Evolutionary conservation across 2,329 filamentous ascomycete genomes (phyloP), one percentile per base, ranked within the genome.

Genomic region (Apiospora phragmitis): DNA sequence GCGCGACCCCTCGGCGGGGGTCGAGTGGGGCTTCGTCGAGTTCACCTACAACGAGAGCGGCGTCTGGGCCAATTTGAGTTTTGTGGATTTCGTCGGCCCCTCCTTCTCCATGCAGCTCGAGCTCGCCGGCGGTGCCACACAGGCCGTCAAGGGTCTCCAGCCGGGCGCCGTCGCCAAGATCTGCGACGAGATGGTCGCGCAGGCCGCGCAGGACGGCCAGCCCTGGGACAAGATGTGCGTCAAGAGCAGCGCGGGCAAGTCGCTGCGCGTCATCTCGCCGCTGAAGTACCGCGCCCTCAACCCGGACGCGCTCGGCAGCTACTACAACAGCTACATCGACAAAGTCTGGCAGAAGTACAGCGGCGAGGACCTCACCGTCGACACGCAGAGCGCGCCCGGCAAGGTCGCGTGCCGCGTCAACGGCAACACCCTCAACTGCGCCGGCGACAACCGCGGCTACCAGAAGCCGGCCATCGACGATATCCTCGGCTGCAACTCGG

Each of bases 21-120:
- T 85, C 47, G 83, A 83, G 75, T 87, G 85, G 85, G 85, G 85
- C 0, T 87, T 87, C 69, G 80, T 86, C 24, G 86, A 88, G 74
- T 77, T 88, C 38, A 85, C 84, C 1, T 83, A 82, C 74, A 84
- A 79, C n/a, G 65, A 74, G 0, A 74, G 79, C 1, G 80, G 80
- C 0, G 75, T 87, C 35, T 86, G 79, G 55, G 83, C 85, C 72
- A 87, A 87, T 75, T 82, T 88, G 69, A 85, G 81, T 66, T 87
- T 84, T 70, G 86, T 88, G 42, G 86, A 88, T 75, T 87, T 86
- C 72, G 82, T 87, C 24, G 81, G 86, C 5, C 79, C 89, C 21
- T 79, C 84, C 0, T 82, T 89, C n/a, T 85, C 86, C 51, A 85
- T 89, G 83, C 75, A 74, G 0, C 78, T 88, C 18, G 80, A 79